Conservation (phyloP, 2,329 filamentous ascomycete species). For the Aspergillus carbonarius region DNA sequence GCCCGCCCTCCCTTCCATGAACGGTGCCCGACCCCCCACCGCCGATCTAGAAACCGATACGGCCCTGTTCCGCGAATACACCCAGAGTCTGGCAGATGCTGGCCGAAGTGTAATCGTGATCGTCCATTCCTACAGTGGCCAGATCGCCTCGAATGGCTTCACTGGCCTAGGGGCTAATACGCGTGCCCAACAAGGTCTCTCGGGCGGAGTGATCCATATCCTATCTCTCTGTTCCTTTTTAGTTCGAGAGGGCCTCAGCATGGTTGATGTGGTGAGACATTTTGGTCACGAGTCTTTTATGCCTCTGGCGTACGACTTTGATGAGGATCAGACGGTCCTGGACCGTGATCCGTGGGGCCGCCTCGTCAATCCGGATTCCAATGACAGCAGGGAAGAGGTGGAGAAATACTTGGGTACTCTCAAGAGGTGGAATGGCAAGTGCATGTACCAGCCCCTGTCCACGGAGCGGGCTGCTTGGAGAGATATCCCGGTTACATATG, state of each 20-base stretch:
- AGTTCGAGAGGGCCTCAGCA: not conserved
- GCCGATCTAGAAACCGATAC: slow-evolving; percentile 8
- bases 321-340: not conserved
- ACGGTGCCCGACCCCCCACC: slow-evolving; percentile 9
- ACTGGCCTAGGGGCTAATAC: not conserved
- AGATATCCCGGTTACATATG: slow-evolving; percentile 3
- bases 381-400: not conserved
- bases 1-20: slow-evolving; percentile 2
- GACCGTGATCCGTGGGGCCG: not conserved
- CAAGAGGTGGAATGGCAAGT: slow-evolving; percentile 10
- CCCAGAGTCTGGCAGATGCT: not conserved
- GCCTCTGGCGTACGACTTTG: slow-evolving; percentile 7
- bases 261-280: slow-evolving; percentile 3
- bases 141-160: slow-evolving; percentile 12
- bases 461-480: not conserved
- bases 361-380: not conserved
- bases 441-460: not conserved
- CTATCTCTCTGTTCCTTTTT: slow-evolving; percentile 1
- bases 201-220: not conserved
- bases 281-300: slow-evolving; percentile 3
- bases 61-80: not conserved
- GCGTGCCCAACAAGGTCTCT: not conserved
- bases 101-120: slow-evolving; percentile 5
- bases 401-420: slow-evolving; percentile 1
- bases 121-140: slow-evolving; percentile 15